A percentile compares a stretch with the other conserved stretches of the same genome.
Conservation (phyloP, 768 basidiomycete species). For the Termitomyces sp. region DNA sequence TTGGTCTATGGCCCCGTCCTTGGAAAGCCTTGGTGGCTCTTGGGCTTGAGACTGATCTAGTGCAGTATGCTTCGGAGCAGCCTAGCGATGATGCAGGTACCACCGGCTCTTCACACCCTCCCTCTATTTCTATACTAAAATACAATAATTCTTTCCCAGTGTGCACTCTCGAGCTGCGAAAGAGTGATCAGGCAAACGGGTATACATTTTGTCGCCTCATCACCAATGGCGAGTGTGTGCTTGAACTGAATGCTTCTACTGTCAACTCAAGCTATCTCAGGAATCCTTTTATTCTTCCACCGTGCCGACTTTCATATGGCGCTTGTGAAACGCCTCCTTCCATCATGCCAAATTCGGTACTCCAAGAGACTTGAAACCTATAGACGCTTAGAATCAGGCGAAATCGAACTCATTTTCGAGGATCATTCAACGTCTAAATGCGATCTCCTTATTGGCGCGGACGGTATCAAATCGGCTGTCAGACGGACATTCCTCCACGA, state of each 20-base stretch:
- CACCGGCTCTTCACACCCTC: background rate
- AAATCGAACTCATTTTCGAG: slow-evolving; percentile 32
- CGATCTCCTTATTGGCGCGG: slow-evolving; percentile 43
- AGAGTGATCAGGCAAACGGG: slow-evolving; percentile 28
- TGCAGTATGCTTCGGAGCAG: slow-evolving; percentile 13
- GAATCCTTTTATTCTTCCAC: slow-evolving; percentile 34
- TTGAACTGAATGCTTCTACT: background rate
- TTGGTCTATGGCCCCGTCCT: slow-evolving; percentile 24
- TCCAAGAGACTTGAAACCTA: slow-evolving; percentile 43
- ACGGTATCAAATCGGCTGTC: slow-evolving; percentile 35
- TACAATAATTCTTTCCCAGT: slow-evolving; percentile 9
- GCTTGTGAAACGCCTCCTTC: slow-evolving; percentile 35
- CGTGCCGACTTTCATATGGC: slow-evolving; percentile 47
- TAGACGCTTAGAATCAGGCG: slow-evolving; percentile 18
- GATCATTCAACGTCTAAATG: slow-evolving; percentile 44
- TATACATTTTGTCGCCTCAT: slow-evolving; percentile 23
- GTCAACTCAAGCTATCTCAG: slow-evolving; percentile 5
- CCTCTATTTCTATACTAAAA: background rate
- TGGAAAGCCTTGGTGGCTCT: slow-evolving; percentile 36
- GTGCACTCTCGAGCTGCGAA: slow-evolving; percentile 25
- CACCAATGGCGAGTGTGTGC: slow-evolving; percentile 21
- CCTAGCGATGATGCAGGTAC: slow-evolving; percentile 20
- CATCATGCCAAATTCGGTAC: slow-evolving; percentile 30
- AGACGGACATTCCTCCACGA: slow-evolving; percentile 21
- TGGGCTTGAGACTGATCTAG: slow-evolving; percentile 31